Conservation (phyloP, 2,329 filamentous ascomycete genomes). For the Blastomyces emzantsi region DNA sequence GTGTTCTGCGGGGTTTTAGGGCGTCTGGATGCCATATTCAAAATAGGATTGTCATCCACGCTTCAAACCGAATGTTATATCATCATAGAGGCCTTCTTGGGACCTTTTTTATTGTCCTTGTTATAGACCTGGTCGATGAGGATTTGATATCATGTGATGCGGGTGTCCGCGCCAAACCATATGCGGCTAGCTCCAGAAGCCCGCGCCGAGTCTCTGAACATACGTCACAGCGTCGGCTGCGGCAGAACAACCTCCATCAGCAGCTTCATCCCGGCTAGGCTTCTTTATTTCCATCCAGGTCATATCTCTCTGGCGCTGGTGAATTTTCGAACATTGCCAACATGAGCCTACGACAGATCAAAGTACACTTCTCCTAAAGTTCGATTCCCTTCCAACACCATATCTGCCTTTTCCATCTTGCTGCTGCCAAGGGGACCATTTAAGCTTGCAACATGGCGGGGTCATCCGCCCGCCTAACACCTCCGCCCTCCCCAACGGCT, state of each 20-base stretch:
- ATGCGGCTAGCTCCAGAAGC: neutral
- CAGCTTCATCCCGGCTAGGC: neutral
- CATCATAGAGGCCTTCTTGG: neutral
- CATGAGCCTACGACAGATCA: neutral
- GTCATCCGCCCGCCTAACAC: slow-evolving; percentile 27
- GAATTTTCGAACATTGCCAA: neutral
- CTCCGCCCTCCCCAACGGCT: slow-evolving; percentile 61
- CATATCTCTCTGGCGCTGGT: neutral
- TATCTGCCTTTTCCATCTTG: neutral
- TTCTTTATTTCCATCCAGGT: neutral
- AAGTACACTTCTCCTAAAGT: neutral
- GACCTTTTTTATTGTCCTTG: neutral
- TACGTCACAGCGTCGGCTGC: neutral
- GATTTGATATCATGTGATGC: neutral
- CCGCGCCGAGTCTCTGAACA: neutral
- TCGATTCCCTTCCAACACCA: neutral
- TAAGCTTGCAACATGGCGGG: slow-evolving; percentile 24
- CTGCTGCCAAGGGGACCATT: neutral
- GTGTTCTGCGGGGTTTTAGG: neutral
- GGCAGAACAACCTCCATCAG: neutral
- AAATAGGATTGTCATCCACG: neutral
- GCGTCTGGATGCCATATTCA: neutral
- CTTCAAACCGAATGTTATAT: neutral
- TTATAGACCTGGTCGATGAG: too few species aligned
- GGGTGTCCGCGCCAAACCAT: neutral